A percentile compares a stretch with the other conserved stretches of the same genome.
Evolutionary conservation across 768 basidiomycete species (phyloP).

Genomic region (Jaapia argillacea): DNA sequence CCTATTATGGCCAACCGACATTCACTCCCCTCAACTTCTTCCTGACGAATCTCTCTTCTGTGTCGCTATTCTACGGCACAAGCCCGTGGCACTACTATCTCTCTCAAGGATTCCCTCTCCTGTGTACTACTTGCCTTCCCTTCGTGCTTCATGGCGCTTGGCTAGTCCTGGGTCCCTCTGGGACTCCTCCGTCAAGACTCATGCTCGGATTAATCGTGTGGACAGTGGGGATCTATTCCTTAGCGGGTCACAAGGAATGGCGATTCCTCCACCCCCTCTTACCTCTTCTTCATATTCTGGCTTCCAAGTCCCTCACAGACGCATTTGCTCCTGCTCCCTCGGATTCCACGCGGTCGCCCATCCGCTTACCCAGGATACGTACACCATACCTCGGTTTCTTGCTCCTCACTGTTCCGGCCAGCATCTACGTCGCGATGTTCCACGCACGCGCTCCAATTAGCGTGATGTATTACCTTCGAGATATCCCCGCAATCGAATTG

Average conservation of each 20-base stretch:
- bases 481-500: constrained; percentile 38
- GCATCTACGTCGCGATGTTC: constrained; percentile 60
- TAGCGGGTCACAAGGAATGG: constrained; percentile 95
- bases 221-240: constrained; percentile 63
- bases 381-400: constrained; percentile 6
- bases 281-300: constrained; percentile 74
- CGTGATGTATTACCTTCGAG: constrained; percentile 60
- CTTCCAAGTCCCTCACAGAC: constrained; percentile 60
- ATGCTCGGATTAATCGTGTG: constrained; percentile 46
- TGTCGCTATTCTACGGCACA: constrained; percentile 89
- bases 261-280: constrained; percentile 89
- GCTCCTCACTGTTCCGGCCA: constrained; percentile 41
- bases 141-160: constrained; percentile 58
- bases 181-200: constrained; percentile 14
- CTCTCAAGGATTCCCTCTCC: constrained; percentile 74
- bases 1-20: constrained; percentile 56
- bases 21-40: constrained; percentile 81
- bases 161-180: constrained; percentile 14
- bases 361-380: not conserved
- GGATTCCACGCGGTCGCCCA: not conserved
- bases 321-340: constrained; percentile 15
- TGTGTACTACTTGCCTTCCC: constrained; percentile 65
- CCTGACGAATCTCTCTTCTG: constrained; percentile 67
- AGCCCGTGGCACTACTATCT: constrained; percentile 87
- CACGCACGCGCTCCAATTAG: constrained; percentile 76